Evolutionary conservation across 139 green algal species (phyloP).

Genomic region (Haematococcus lacustris): DNA sequence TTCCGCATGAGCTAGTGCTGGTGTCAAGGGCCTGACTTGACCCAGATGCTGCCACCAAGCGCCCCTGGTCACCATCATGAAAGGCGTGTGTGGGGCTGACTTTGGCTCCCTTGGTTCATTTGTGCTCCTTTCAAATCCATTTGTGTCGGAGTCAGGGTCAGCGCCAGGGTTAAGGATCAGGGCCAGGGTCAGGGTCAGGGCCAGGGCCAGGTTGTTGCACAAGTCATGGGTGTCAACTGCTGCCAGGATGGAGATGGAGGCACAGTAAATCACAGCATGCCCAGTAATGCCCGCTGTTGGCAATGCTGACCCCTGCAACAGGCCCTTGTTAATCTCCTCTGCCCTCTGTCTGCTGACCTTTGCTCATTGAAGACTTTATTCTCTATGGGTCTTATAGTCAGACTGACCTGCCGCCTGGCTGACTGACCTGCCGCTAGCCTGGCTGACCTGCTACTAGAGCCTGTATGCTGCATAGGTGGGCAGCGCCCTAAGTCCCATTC

Average conservation of each 20-base stretch:
- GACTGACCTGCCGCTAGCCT: not conserved
- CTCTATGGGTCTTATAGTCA: not conserved
- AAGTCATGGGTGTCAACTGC: no score
- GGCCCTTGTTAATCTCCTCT: no score
- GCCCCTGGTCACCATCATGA: no score
- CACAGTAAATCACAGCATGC: no score
- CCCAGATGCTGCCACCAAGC: not conserved
- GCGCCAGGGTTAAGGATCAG: no score
- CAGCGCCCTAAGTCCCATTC: conserved; percentile 19
- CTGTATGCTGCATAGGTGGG: conserved; percentile 12
- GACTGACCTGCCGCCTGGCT: not conserved
- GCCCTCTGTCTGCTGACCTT: no score
- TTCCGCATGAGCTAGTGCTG: not conserved
- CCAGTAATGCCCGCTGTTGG: not conserved
- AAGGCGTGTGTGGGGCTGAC: no score
- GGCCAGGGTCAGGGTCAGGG: no score
- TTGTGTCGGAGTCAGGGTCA: no score
- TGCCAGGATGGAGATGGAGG: no score
- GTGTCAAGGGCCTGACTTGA: not conserved
- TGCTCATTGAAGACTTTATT: not conserved
- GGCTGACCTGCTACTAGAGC: not conserved
- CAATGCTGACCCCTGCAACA: not conserved
- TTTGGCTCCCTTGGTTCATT: not conserved
- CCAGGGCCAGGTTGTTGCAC: no score
- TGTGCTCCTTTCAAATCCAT: no score